Percentiles rank a stretch among this genome's conserved stretches.
These are phyloP conservation scores for Fusarium begoniae DNA, from an alignment of 2,329 filamentous ascomycete genomes.

Conservation along the genomic window DNA sequence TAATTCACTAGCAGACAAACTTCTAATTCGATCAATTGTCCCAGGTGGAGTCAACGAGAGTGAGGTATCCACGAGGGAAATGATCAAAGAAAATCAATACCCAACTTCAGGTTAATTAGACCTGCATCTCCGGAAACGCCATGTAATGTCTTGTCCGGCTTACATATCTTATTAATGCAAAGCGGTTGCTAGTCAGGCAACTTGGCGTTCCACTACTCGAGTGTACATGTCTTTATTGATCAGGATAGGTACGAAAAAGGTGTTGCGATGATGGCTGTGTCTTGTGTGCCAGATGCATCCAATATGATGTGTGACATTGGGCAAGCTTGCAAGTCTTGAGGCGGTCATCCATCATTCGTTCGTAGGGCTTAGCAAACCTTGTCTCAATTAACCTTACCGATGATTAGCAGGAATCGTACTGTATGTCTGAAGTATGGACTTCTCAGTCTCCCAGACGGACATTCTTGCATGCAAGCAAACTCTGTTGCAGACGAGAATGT, in stretches of 20 bases:
- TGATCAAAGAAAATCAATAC: conserved; percentile 11
- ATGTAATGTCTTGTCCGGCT: neutral
- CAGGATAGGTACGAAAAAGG: conserved; percentile 7
- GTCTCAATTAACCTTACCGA: conserved; percentile 2
- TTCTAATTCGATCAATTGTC: neutral
- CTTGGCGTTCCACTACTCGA: neutral
- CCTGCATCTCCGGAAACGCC: conserved; percentile 10
- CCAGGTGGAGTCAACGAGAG: conserved; percentile 9
- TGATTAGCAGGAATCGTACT: neutral
- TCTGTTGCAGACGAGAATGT: conserved; percentile 12
- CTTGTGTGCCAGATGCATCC: neutral
- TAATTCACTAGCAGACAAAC: neutral
- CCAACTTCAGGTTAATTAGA: neutral
- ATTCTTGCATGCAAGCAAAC: neutral
- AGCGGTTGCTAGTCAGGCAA: neutral
- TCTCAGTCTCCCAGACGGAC: neutral
- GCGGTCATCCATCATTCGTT: conserved; percentile 4
- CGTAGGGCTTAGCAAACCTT: conserved; percentile 15
- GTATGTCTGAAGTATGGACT: conserved; percentile 2
- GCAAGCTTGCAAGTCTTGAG: neutral
- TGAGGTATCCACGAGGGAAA: conserved; percentile 12
- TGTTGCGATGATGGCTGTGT: conserved; percentile 8
- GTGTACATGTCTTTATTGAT: neutral
- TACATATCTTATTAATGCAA: neutral
- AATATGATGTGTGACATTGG: neutral